Percentiles rank a stretch among this genome's conserved stretches.
Conservation (phyloP, 345 rosid species). For the Microthlaspi erraticum region DNA sequence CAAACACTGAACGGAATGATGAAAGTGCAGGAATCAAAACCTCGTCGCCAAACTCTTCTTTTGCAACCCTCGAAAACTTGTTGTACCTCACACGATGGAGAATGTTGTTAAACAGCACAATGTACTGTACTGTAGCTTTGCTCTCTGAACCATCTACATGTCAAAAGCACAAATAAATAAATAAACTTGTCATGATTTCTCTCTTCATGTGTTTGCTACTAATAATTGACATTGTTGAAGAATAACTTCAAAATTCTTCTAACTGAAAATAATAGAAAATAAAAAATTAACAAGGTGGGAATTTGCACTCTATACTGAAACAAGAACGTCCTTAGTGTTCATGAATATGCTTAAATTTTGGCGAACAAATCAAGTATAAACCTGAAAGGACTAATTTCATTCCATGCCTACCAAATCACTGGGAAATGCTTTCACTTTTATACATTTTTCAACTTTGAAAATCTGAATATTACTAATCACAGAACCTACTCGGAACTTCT, state of each 20-base stretch:
- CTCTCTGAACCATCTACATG: constrained; percentile 54
- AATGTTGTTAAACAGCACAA: constrained; percentile 68
- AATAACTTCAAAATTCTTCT: constrained; percentile 11
- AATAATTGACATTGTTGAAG: constrained; percentile 4
- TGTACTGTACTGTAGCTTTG: constrained; percentile 57
- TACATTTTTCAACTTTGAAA: neutral
- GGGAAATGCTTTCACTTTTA: neutral
- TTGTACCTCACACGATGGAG: constrained; percentile 73
- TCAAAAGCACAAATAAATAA: neutral
- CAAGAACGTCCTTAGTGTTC: neutral
- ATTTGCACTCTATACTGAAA: neutral
- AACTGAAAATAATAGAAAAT: neutral
- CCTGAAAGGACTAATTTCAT: neutral
- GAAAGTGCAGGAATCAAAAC: constrained; percentile 46
- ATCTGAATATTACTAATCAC: neutral
- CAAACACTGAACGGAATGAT: neutral
- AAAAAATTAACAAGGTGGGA: neutral
- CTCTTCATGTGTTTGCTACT: constrained; percentile 2
- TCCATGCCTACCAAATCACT: neutral
- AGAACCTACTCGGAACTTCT: no score
- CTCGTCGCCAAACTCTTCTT: constrained; percentile 61
- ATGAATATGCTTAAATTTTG: neutral
- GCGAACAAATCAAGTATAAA: neutral
- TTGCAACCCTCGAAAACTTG: constrained; percentile 60
- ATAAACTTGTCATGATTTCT: neutral